These are phyloP conservation scores for Aspergillus nanangensis DNA, from an alignment of 495 filamentous ascomycete genomes.

Conservation along the genomic window DNA sequence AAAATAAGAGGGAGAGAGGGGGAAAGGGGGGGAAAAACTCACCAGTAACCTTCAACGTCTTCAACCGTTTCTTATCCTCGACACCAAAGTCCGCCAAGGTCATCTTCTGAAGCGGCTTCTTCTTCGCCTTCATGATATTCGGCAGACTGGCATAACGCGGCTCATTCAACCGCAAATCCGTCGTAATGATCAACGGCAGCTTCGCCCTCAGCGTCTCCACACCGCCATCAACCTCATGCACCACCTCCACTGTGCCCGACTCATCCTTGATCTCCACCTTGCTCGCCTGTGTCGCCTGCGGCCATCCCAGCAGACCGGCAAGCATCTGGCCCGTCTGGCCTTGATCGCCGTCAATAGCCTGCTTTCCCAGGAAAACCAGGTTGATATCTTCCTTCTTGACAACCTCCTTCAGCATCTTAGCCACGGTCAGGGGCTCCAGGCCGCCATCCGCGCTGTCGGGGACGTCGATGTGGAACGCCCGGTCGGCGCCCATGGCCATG, in stretches of 20 bases:
- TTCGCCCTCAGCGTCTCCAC: slow-evolving; percentile 80
- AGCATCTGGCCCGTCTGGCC: slow-evolving; percentile 98
- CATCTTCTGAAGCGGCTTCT: slow-evolving; percentile 96
- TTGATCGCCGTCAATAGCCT: slow-evolving; percentile 95
- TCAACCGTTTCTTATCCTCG: slow-evolving; percentile 68
- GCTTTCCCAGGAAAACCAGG: slow-evolving; percentile 90
- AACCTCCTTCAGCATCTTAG: slow-evolving; percentile 77
- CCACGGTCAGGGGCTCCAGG: slow-evolving; percentile 86
- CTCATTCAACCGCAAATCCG: slow-evolving; percentile 92
- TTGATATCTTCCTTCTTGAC: slow-evolving; percentile 81
- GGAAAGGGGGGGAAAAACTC: slow-evolving; percentile 25
- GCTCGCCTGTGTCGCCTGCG: slow-evolving; percentile 88
- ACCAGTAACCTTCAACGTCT: slow-evolving; percentile 83
- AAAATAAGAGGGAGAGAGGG: neutral
- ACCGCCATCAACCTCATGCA: slow-evolving; percentile 91
- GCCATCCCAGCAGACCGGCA: slow-evolving; percentile 85
- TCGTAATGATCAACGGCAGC: slow-evolving; percentile 89
- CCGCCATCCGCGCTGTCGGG: slow-evolving; percentile 46
- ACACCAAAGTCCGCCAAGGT: slow-evolving; percentile 75
- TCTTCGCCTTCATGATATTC: slow-evolving; percentile 99
- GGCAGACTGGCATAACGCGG: slow-evolving; percentile 91
- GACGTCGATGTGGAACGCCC: slow-evolving; percentile 76
- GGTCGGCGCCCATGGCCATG: slow-evolving; percentile 98
- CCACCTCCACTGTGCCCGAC: slow-evolving; percentile 59
- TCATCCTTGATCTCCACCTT: slow-evolving; percentile 68